phyloP scores from a whole-genome alignment of 768 basidiomycete species.

The Porphyrellus cyaneotinctus region DNA sequence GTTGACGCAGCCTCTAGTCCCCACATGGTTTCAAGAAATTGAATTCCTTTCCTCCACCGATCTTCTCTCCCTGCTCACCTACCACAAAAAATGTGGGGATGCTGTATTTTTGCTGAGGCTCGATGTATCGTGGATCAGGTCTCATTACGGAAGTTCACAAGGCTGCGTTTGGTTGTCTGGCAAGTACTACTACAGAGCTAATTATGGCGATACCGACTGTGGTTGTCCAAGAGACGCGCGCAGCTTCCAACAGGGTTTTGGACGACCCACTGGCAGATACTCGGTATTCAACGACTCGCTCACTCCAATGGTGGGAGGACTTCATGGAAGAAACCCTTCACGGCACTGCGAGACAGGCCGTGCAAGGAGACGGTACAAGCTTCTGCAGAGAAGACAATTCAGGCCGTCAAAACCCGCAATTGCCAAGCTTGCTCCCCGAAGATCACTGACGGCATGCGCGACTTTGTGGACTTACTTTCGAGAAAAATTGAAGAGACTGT shows the following conservation, averaged over 20 bases:
- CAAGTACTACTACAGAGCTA: not conserved
- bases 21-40: slow-evolving; percentile 25
- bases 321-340: slow-evolving; percentile 2
- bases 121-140: slow-evolving; percentile 13
- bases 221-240: not conserved
- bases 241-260: no score
- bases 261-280: no score
- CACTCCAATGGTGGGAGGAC: slow-evolving; percentile 22
- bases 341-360: not conserved
- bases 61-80: slow-evolving; percentile 21
- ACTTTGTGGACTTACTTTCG: slow-evolving; percentile 7
- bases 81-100: slow-evolving; percentile 16
- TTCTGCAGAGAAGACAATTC: not conserved
- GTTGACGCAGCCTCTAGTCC: slow-evolving; percentile 22
- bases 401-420: not conserved
- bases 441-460: slow-evolving; percentile 12
- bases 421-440: not conserved
- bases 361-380: not conserved
- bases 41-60: slow-evolving; percentile 22
- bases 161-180: slow-evolving; percentile 9
- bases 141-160: not conserved
- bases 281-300: not conserved
- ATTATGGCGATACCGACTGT: not conserved
- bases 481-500: slow-evolving; percentile 8
- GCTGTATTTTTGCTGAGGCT: slow-evolving; percentile 4